phyloP scores from a whole-genome alignment of 2,329 filamentous ascomycete species.

The Leptographium wingfieldii region DNA sequence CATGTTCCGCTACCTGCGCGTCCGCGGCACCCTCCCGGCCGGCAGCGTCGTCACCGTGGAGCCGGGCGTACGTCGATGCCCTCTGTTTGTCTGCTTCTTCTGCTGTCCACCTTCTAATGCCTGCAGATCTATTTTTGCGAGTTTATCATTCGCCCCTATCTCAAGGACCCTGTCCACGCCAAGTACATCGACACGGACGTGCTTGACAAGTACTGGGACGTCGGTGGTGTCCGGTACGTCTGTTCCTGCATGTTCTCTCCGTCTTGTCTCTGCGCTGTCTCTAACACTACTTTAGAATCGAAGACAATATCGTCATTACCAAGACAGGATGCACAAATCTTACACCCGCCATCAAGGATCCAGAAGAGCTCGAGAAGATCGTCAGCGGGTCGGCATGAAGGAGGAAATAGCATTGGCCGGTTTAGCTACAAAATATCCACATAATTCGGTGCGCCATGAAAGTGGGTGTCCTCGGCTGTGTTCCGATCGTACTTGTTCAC shows the following conservation, averaged over 20 bases:
- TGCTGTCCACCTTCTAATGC: neutral
- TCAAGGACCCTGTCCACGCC: constrained; percentile 57
- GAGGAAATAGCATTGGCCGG: neutral
- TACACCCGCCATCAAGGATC: constrained; percentile 51
- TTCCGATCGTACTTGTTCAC: too few species aligned
- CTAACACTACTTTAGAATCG: constrained; percentile 27
- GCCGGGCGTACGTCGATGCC: constrained; percentile 53
- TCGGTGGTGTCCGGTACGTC: constrained; percentile 58
- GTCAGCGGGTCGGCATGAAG: constrained; percentile 19
- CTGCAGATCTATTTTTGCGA: constrained; percentile 72
- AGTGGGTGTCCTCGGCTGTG: too few species aligned
- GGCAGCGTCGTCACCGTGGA: constrained; percentile 88
- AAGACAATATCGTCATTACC: constrained; percentile 54
- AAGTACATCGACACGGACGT: constrained; percentile 66
- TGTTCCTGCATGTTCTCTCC: neutral
- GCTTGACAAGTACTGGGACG: constrained; percentile 69
- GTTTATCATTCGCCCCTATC: constrained; percentile 74
- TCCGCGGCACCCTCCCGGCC: constrained; percentile 61
- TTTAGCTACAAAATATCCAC: neutral
- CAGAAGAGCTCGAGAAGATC: constrained; percentile 43
- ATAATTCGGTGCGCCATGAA: too few species aligned
- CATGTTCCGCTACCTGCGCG: constrained; percentile 77
- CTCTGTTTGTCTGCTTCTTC: neutral
- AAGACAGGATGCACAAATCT: constrained; percentile 49
- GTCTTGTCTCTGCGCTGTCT: neutral